Conservation (phyloP, 1,284 basidiomycete species). For the Puccinia horiana region DNA sequence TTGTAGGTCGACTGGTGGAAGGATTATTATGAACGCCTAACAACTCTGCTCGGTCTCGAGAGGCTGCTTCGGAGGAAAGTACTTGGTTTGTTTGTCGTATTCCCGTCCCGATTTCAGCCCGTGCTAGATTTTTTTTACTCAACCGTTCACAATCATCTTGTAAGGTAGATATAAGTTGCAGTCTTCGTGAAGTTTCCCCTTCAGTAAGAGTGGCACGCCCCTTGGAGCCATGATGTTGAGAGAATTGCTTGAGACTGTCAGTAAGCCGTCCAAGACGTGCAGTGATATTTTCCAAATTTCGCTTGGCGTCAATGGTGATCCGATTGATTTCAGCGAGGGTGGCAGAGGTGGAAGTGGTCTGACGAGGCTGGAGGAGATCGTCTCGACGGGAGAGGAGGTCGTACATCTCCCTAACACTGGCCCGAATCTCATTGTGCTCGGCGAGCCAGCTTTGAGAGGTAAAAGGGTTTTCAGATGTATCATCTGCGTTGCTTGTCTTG, state of each 20-base stretch:
- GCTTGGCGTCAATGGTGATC: constrained; percentile 30
- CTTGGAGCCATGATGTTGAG: constrained; percentile 20
- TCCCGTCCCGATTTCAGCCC: constrained; percentile 17
- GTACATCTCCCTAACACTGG: constrained; percentile 33
- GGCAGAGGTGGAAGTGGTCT: constrained; percentile 7
- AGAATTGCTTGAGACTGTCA: constrained; percentile 33
- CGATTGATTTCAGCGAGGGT: constrained; percentile 11
- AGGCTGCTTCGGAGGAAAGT: background rate
- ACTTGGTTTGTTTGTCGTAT: constrained; percentile 20
- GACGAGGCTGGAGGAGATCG: constrained; percentile 7
- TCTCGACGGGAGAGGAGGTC: constrained; percentile 30
- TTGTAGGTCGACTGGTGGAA: constrained; percentile 7
- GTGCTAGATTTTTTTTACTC: constrained; percentile 56
- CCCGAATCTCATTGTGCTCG: constrained; percentile 43
- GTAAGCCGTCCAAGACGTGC: constrained; percentile 23
- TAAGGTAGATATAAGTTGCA: constrained; percentile 76
- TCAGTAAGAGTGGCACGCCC: constrained; percentile 49
- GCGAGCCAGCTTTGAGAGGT: constrained; percentile 47
- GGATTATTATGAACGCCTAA: constrained; percentile 3
- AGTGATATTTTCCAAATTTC: constrained; percentile 7
- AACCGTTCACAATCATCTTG: constrained; percentile 83
- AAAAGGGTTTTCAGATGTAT: constrained; percentile 18
- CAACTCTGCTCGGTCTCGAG: constrained; percentile 23
- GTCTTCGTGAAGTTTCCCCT: constrained; percentile 68
- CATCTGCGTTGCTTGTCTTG: background rate